phyloP scores from a whole-genome alignment of 495 filamentous ascomycete genomes.

The Lasiosphaeria hispida region DNA sequence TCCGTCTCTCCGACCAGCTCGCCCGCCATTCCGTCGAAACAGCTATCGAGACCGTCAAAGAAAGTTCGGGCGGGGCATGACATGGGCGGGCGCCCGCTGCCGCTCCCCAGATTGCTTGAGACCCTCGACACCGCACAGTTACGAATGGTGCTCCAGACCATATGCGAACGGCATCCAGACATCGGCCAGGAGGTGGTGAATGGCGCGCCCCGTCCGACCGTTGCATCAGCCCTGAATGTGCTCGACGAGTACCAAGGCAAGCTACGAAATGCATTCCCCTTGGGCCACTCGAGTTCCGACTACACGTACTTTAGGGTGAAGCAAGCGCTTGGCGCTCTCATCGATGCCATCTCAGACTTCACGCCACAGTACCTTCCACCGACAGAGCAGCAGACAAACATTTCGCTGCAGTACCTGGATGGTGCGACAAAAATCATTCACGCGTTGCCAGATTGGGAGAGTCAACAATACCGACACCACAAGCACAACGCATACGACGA shows the following conservation, averaged over 20 bases:
- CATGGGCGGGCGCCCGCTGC: conserved; percentile 71
- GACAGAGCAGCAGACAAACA: conserved; percentile 73
- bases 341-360: conserved; percentile 89
- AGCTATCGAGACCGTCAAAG: conserved; percentile 61
- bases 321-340: conserved; percentile 71
- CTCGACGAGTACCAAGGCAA: conserved; percentile 76
- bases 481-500: conserved; percentile 96
- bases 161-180: conserved; percentile 85
- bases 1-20: conserved; percentile 79
- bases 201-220: conserved; percentile 79
- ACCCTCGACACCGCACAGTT: conserved; percentile 82
- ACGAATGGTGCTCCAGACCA: conserved; percentile 74
- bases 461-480: conserved; percentile 79
- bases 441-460: conserved; percentile 81
- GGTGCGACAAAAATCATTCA: conserved; percentile 88
- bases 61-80: conserved; percentile 59
- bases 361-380: conserved; percentile 94
- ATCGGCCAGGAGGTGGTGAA: conserved; percentile 79
- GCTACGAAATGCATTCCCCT: conserved; percentile 78
- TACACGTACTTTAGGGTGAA: conserved; percentile 94
- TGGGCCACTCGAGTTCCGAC: conserved; percentile 80
- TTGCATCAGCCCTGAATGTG: conserved; percentile 73
- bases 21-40: conserved; percentile 64
- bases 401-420: conserved; percentile 82
- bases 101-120: conserved; percentile 81